A percentile compares a stretch with the other conserved stretches of the same genome.
Conservation (phyloP, 75 land plant species). For the Ceratopteris richardii region DNA sequence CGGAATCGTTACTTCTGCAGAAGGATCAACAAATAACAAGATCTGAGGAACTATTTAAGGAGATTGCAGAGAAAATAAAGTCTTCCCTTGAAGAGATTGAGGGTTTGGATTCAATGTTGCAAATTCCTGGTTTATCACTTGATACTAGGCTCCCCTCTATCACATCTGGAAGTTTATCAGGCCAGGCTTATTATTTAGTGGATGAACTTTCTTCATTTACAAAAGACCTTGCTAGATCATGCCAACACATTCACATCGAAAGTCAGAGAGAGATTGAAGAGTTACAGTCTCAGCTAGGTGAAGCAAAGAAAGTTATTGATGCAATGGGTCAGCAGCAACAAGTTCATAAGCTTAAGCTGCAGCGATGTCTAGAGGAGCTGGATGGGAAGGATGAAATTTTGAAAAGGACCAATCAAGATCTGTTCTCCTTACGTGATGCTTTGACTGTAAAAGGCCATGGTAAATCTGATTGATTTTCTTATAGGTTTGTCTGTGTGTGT, state of each 20-base stretch:
- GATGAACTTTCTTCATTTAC: too few relatives aligned
- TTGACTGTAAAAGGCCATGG: constrained; percentile 62
- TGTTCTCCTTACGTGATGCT: constrained; percentile 28
- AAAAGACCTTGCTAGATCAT: too few relatives aligned
- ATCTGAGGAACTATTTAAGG: neutral
- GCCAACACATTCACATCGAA: constrained; percentile 8
- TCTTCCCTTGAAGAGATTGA: neutral
- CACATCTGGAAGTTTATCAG: too few relatives aligned
- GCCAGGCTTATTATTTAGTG: too few relatives aligned
- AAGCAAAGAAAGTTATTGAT: constrained; percentile 31
- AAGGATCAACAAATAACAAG: neutral
- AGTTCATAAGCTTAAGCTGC: constrained; percentile 30
- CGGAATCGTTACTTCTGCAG: neutral
- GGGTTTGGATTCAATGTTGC: neutral
- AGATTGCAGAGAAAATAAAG: neutral
- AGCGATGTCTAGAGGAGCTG: constrained; percentile 22
- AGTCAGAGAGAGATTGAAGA: constrained; percentile 39
- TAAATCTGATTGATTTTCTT: constrained; percentile 7
- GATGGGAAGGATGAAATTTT: constrained; percentile 18
- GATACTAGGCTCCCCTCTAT: too few relatives aligned
- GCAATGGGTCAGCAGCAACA: constrained; percentile 16
- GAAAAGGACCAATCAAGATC: constrained; percentile 29
- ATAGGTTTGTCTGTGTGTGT: constrained; percentile 1
- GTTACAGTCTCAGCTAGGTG: constrained; percentile 44
- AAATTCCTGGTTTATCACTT: too few relatives aligned